These are phyloP conservation scores for Blechomonas ayalai DNA, from an alignment of 208 protist species.

Conservation along the genomic window DNA sequence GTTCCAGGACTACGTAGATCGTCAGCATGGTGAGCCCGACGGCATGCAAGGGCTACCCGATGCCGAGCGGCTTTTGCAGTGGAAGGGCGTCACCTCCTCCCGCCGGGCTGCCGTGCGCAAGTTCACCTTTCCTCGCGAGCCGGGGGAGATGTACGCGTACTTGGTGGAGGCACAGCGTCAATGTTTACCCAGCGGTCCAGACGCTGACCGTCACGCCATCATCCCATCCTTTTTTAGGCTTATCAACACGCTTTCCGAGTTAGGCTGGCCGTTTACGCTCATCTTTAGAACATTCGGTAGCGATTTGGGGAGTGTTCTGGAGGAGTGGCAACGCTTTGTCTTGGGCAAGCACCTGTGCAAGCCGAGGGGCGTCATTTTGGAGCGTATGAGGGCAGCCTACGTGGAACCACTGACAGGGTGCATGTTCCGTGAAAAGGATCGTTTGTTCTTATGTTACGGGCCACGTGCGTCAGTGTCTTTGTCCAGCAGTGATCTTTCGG, in stretches of 20 bases:
- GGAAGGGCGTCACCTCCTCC: constrained; percentile 43
- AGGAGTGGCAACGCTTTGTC: constrained; percentile 78
- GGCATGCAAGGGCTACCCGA: constrained; percentile 63
- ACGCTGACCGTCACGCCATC: constrained; percentile 25
- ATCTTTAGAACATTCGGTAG: constrained; percentile 87
- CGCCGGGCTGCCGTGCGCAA: constrained; percentile 35
- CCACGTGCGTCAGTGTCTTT: constrained; percentile 45
- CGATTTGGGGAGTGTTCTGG: constrained; percentile 59
- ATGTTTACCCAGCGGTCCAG: constrained; percentile 17
- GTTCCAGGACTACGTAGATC: constrained; percentile 69
- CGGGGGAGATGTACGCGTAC: constrained; percentile 44
- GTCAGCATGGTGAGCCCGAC: constrained; percentile 32
- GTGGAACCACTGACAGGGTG: constrained; percentile 44
- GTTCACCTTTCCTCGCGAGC: constrained; percentile 58
- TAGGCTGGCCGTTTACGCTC: constrained; percentile 75
- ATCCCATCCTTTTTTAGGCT: constrained; percentile 83
- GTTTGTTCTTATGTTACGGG: constrained; percentile 67
- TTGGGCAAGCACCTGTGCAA: constrained; percentile 57
- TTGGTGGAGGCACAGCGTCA: constrained; percentile 65
- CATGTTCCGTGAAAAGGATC: constrained; percentile 52
- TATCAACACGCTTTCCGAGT: constrained; percentile 72
- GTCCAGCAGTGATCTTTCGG: constrained; percentile 11
- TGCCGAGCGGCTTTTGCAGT: constrained; percentile 37
- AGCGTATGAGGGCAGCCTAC: constrained; percentile 28
- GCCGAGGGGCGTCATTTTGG: constrained; percentile 38